Percentiles rank a stretch among this genome's conserved stretches.
These are phyloP conservation scores for Mrakia frigida DNA, from an alignment of 768 basidiomycete genomes.

Conservation along the genomic window DNA sequence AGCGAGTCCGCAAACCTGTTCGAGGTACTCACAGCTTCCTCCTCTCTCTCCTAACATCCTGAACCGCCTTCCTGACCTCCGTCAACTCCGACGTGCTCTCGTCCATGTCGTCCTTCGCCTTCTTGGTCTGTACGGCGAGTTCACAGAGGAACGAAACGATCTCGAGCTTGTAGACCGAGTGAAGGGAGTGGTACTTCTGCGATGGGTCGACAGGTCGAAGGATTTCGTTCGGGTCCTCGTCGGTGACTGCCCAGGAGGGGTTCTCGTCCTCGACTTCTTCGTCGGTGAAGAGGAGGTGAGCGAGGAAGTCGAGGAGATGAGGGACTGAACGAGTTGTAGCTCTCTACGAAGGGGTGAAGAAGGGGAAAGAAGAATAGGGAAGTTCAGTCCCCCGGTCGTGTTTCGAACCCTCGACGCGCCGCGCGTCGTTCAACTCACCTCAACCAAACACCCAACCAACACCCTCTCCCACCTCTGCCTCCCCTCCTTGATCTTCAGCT, in stretches of 20 bases:
- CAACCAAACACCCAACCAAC: slow-evolving; percentile 70
- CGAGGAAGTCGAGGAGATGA: slow-evolving; percentile 63
- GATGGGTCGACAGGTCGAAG: slow-evolving; percentile 50
- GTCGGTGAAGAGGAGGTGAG: slow-evolving; percentile 66
- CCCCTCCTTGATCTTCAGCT: slow-evolving; percentile 64
- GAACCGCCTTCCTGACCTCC: slow-evolving; percentile 87
- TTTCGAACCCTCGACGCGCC: not conserved
- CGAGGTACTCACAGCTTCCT: slow-evolving; percentile 68
- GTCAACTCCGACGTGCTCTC: slow-evolving; percentile 83
- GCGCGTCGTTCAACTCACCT: slow-evolving; percentile 56
- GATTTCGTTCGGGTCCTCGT: slow-evolving; percentile 18
- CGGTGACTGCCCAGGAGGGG: slow-evolving; percentile 25
- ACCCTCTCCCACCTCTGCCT: slow-evolving; percentile 78
- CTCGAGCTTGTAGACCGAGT: slow-evolving; percentile 71
- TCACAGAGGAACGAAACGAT: slow-evolving; percentile 86
- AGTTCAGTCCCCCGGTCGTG: slow-evolving; percentile 6
- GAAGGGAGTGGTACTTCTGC: slow-evolving; percentile 67
- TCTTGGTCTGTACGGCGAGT: slow-evolving; percentile 81
- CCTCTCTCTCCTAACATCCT: slow-evolving; percentile 84
- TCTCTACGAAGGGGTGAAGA: slow-evolving; percentile 40
- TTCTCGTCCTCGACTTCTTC: slow-evolving; percentile 33
- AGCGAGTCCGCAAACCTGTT: not conserved
- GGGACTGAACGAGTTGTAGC: slow-evolving; percentile 63
- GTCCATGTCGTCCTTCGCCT: slow-evolving; percentile 83
- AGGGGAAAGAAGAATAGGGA: not conserved